Percentiles rank a stretch among this genome's conserved stretches.
Conservation (phyloP, 2,329 filamentous ascomycete species). For the Aspergillus bombycis region DNA sequence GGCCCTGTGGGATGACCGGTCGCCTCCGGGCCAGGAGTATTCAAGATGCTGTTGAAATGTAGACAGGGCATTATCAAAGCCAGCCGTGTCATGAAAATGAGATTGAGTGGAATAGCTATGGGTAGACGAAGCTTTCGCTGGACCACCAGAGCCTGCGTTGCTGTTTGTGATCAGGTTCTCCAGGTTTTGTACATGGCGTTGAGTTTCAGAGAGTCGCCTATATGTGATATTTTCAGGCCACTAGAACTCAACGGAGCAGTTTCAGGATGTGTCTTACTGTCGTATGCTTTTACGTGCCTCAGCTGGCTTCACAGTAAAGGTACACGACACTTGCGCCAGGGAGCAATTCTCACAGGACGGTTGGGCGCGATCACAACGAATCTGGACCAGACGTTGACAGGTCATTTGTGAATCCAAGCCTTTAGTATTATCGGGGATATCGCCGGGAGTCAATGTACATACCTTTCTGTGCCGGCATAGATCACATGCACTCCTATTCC, state of each 20-base stretch:
- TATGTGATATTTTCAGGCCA: neutral
- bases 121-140: neutral
- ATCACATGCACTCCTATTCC: conserved; percentile 24
- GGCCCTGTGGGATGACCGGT: neutral
- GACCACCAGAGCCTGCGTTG: neutral
- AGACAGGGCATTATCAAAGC: conserved; percentile 5
- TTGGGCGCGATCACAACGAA: conserved; percentile 29
- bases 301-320: conserved; percentile 19
- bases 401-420: neutral
- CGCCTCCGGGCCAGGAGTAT: conserved; percentile 17
- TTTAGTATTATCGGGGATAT: neutral
- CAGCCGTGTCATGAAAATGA: conserved; percentile 3
- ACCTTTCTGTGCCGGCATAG: conserved; percentile 30
- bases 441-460: neutral
- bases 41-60: conserved; percentile 26
- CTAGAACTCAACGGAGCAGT: neutral
- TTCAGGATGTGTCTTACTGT: conserved; percentile 20
- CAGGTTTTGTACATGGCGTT: conserved; percentile 17
- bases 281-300: conserved; percentile 24
- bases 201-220: conserved; percentile 24
- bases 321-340: conserved; percentile 24
- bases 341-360: conserved; percentile 32
- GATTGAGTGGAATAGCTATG: neutral
- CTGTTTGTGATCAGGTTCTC: conserved; percentile 7
- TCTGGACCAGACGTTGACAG: conserved; percentile 15